Evolutionary conservation across 2,329 filamentous ascomycete species (phyloP), one percentile per base, ranked within the genome.

Genomic region (Tolypocladium tropicale): DNA sequence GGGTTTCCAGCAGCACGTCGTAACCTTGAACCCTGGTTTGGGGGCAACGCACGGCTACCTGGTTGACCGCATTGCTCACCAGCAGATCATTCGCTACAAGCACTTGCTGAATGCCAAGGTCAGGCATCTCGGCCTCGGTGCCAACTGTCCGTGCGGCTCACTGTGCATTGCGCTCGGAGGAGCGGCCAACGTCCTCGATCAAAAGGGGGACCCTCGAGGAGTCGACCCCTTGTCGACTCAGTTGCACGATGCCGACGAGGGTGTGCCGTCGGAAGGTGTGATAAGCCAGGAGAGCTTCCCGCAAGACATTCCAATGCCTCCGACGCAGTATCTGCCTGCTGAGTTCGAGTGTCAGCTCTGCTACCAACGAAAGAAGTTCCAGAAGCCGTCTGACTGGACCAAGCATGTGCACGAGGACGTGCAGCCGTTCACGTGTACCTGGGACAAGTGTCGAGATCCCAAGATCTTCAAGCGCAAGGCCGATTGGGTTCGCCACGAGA

Each of bases 381-480:
- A 86, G 63, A 96, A 96, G 70, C 92, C 91, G 18, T 96, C 91
- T 0, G 92, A 96, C 70, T 96, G 92, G 92, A 95, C 91, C 1
- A 96, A 96, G 69, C 92, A 96, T 66, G 89, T 96, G 1, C 90
- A 95, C 63, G 92, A 96, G 71, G 92, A 96, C 67, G 84, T 96
- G 1, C 89, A 94, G 67, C 92, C 92, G 0, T 96, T 96, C 63
- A 95, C 90, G 3, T 96, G 92, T 71, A 96, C 91, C 0, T 96
- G 93, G 75, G 84, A 88, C 2, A 79, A 83, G 53, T 96, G 92
- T 67, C 81, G 82, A 10, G 90, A 95, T 52, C 85, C 89, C 21
- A 95, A 95, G 71, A 91, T 90, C 37, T 96, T 96, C 77, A 96
- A 96, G 72, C 83, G 91, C 52, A 96, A 96, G 72, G 92, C 92